Percentiles rank a stretch among this genome's conserved stretches.
Conservation (phyloP, 179 eudicot genomes). For the Dionaea muscipula region DNA sequence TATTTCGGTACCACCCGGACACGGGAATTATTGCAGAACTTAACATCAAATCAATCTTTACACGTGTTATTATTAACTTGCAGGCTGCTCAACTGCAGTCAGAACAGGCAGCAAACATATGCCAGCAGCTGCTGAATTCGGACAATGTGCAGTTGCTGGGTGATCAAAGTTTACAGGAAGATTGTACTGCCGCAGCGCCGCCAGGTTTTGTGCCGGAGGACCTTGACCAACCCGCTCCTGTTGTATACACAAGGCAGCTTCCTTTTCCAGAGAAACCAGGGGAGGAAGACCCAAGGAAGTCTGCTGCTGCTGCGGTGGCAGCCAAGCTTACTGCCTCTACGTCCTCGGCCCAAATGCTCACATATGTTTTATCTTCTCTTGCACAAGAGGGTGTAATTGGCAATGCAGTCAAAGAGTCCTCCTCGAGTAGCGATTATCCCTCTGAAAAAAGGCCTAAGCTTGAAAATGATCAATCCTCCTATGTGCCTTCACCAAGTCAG, state of each 20-base stretch:
- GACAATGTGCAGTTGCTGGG: slow-evolving; percentile 15
- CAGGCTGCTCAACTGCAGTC: slow-evolving; percentile 61
- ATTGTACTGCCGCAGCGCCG: slow-evolving; percentile 20
- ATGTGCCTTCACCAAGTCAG: slow-evolving; percentile 17
- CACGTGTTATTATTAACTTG: not conserved
- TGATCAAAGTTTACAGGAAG: slow-evolving; percentile 33
- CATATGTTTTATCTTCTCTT: slow-evolving; percentile 73
- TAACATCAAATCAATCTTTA: not conserved
- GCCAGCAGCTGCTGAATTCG: slow-evolving; percentile 29
- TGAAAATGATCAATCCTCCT: slow-evolving; percentile 29
- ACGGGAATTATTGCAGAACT: too few relatives aligned
- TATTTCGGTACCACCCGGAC: too few relatives aligned
- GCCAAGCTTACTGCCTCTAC: slow-evolving; percentile 86
- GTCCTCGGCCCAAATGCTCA: slow-evolving; percentile 85
- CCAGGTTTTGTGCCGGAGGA: slow-evolving; percentile 23
- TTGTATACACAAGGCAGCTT: slow-evolving; percentile 40
- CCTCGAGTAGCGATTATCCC: slow-evolving; percentile 30
- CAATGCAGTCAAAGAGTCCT: slow-evolving; percentile 28
- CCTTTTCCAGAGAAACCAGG: slow-evolving; percentile 26
- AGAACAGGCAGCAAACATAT: slow-evolving; percentile 43
- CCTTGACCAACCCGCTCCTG: slow-evolving; percentile 36
- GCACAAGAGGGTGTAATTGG: slow-evolving; percentile 70
- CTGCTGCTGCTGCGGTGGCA: slow-evolving; percentile 84
- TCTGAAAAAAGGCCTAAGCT: slow-evolving; percentile 58
- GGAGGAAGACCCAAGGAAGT: slow-evolving; percentile 37